A percentile compares a stretch with the other conserved stretches of the same genome.
These are phyloP conservation scores for Spergularia azorica DNA, from an alignment of 179 eudicot species.

Conservation along the genomic window DNA sequence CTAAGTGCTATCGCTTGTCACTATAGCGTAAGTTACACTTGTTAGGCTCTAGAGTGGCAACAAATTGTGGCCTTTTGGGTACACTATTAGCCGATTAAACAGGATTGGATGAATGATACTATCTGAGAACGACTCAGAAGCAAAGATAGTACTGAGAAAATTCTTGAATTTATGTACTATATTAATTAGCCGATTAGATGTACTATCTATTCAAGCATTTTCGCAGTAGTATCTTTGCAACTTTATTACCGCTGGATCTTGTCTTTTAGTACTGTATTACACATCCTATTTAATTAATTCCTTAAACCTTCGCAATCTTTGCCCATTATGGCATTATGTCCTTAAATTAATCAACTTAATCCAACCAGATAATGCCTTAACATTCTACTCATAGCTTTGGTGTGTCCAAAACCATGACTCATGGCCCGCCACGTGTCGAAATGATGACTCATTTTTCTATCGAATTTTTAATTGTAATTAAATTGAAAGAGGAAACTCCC, in stretches of 20 bases:
- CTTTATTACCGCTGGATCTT: constrained; percentile 26
- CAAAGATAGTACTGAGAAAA: no score
- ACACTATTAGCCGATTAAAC: not conserved
- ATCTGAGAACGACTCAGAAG: no score
- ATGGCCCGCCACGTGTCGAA: constrained; percentile 27
- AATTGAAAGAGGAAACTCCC: constrained; percentile 12
- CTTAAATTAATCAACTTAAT: constrained; percentile 19
- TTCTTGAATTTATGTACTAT: no score
- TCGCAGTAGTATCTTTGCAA: constrained; percentile 16
- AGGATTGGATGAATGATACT: not conserved
- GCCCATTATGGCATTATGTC: constrained; percentile 27
- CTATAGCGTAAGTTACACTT: not conserved
- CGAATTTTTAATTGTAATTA: not conserved
- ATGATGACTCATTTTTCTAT: constrained; percentile 21
- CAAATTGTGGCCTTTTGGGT: not conserved
- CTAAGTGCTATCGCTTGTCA: no score
- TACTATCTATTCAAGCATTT: constrained; percentile 28
- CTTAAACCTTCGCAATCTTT: constrained; percentile 10
- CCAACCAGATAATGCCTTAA: constrained; percentile 24
- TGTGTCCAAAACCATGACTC: constrained; percentile 12
- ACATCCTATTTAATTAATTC: not conserved
- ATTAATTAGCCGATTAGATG: not conserved
- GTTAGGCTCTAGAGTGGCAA: constrained; percentile 20
- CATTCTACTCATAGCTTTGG: constrained; percentile 21
- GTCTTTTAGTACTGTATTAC: constrained; percentile 21